Percentiles rank a stretch among this genome's conserved stretches.
phyloP scores from a whole-genome alignment of 225 moss, liverwort and hornwort species.

The Pseudisothecium myosuroides region DNA sequence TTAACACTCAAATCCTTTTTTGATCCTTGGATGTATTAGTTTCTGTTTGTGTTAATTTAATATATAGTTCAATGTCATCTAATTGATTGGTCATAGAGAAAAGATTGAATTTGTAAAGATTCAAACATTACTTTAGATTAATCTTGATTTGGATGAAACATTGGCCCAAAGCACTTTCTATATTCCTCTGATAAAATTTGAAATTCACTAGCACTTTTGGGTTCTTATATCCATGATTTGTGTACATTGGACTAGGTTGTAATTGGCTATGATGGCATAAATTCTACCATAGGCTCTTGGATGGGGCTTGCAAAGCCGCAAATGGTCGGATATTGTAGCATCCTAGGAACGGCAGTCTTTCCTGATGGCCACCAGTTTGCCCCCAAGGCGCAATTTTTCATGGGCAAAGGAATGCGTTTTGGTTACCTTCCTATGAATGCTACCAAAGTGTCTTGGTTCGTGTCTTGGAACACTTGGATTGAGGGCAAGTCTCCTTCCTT shows the following conservation, averaged over 20 bases:
- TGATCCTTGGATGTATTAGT: background rate
- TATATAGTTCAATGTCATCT: background rate
- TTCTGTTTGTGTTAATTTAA: background rate
- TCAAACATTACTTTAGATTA: background rate
- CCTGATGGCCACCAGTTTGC: background rate
- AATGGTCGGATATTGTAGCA: fast-evolving
- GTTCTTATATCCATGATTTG: background rate
- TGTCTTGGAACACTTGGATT: fast-evolving
- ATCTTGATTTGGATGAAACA: background rate
- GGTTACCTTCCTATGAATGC: background rate
- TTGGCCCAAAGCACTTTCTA: fast-evolving
- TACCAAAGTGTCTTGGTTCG: background rate
- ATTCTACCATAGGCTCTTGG: background rate
- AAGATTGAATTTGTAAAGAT: background rate
- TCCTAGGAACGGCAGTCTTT: fast-evolving
- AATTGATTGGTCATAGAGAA: background rate
- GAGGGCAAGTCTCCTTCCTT: background rate
- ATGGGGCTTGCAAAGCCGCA: background rate
- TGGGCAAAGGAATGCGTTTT: fast-evolving
- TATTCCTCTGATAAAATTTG: fast-evolving
- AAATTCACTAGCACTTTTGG: fast-evolving
- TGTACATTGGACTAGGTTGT: background rate
- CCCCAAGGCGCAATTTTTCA: background rate
- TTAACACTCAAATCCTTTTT: no score
- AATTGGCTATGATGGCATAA: background rate